These are phyloP conservation scores for Sclerotinia trifoliorum DNA, from an alignment of 2,329 filamentous ascomycete genomes.

Conservation along the genomic window DNA sequence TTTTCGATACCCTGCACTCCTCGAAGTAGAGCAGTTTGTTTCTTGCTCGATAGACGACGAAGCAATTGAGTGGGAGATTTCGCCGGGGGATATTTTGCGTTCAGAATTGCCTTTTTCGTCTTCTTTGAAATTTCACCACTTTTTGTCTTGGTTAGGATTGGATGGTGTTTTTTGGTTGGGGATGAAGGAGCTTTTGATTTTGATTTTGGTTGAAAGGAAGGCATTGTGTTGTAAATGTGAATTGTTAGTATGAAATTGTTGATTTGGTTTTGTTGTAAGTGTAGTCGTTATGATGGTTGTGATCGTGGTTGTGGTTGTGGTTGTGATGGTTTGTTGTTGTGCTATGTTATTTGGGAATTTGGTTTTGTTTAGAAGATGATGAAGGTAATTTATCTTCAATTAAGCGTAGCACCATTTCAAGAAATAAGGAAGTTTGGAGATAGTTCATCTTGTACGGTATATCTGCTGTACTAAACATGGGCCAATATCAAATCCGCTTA, in stretches of 20 bases:
- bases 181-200: neutral
- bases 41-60: neutral
- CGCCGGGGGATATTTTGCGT: neutral
- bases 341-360: neutral
- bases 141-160: neutral
- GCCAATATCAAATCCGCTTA: neutral
- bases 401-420: neutral
- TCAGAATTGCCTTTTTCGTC: neutral
- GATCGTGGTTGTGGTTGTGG: neutral
- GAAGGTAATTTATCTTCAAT: neutral
- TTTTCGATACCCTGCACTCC: neutral
- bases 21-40: neutral
- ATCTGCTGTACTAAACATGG: neutral
- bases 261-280: neutral
- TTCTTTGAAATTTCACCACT: constrained; percentile 3
- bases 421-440: neutral
- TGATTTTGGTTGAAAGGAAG: neutral
- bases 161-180: neutral
- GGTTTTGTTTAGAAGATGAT: neutral
- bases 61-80: neutral
- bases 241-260: neutral
- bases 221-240: neutral
- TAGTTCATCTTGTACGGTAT: neutral
- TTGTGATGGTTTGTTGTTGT: neutral
- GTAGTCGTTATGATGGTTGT: neutral